Percentiles rank a stretch among this genome's conserved stretches.
These are phyloP conservation scores for Lyophyllum decastes DNA, from an alignment of 768 basidiomycete species.

Conservation along the genomic window DNA sequence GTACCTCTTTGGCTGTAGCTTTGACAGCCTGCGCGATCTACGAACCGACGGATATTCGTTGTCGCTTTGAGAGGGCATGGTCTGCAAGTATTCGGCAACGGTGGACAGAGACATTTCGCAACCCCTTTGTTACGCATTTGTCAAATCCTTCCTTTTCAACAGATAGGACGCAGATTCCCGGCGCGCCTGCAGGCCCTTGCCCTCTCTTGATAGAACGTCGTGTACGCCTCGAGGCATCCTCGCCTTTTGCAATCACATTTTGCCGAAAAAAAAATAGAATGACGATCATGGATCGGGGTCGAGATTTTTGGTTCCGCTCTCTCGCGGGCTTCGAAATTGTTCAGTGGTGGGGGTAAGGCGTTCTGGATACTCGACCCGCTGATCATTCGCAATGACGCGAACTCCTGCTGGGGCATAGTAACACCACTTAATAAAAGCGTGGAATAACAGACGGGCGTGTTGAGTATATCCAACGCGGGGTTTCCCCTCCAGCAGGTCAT, in stretches of 20 bases:
- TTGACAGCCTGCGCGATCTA: conserved; percentile 46
- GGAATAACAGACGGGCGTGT: not conserved
- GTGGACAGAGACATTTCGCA: not conserved
- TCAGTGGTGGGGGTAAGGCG: not conserved
- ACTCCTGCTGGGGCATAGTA: not conserved
- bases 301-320: conserved; percentile 12
- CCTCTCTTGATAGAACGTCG: conserved; percentile 41
- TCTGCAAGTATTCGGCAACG: conserved; percentile 4
- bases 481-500: too few relatives aligned
- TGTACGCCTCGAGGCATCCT: conserved; percentile 33
- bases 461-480: too few relatives aligned
- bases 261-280: conserved; percentile 2
- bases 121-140: not conserved
- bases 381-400: not conserved
- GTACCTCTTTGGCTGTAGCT: conserved; percentile 34
- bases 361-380: not conserved
- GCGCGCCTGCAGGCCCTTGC: conserved; percentile 18
- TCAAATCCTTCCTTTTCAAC: conserved; percentile 23
- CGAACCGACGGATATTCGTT: conserved; percentile 22
- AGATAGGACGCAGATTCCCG: conserved; percentile 18
- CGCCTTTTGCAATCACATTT: conserved; percentile 4
- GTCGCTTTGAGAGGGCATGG: conserved; percentile 13
- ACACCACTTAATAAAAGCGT: not conserved
- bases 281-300: conserved; percentile 3
- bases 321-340: conserved; percentile 6